phyloP scores from a whole-genome alignment of 768 basidiomycete genomes.

The Boletus eberwhitei region DNA sequence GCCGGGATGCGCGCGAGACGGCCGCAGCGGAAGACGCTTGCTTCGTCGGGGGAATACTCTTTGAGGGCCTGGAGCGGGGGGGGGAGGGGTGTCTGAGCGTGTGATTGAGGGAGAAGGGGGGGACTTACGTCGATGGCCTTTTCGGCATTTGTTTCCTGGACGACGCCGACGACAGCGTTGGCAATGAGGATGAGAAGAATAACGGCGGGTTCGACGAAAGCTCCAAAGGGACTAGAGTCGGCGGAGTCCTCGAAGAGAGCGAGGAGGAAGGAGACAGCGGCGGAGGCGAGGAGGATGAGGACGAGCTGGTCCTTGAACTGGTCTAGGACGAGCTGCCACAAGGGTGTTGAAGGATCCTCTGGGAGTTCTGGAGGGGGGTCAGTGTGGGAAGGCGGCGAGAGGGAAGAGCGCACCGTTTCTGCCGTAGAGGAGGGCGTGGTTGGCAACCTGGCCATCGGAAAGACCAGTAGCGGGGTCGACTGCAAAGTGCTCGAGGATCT shows the following conservation, averaged over 20 bases:
- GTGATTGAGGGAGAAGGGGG: background rate
- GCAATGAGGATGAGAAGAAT: constrained; percentile 95
- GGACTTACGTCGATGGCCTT: constrained; percentile 90
- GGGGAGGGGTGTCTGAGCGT: background rate
- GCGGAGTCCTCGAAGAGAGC: constrained; percentile 81
- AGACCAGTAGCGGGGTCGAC: constrained; percentile 67
- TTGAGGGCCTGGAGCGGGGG: constrained; percentile 74
- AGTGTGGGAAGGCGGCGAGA: background rate
- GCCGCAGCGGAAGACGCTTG: constrained; percentile 80
- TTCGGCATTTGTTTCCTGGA: constrained; percentile 96
- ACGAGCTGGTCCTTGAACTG: constrained; percentile 99
- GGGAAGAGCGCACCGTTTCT: constrained; percentile 66
- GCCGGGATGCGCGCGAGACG: constrained; percentile 66
- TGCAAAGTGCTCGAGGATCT: constrained; percentile 69
- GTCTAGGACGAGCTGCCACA: constrained; percentile 95
- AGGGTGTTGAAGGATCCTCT: constrained; percentile 84
- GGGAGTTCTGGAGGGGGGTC: constrained; percentile 66
- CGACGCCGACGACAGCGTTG: constrained; percentile 96
- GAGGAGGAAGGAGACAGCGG: constrained; percentile 88
- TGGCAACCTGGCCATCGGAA: constrained; percentile 58
- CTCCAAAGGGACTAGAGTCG: constrained; percentile 65
- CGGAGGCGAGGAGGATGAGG: constrained; percentile 91
- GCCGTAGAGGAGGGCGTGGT: constrained; percentile 78
- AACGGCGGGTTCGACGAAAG: constrained; percentile 93
- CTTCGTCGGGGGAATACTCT: constrained; percentile 97